Evolutionary conservation across 192 early-diverging fungal species (phyloP).

Genomic region (Allomyces macrogynus): DNA sequence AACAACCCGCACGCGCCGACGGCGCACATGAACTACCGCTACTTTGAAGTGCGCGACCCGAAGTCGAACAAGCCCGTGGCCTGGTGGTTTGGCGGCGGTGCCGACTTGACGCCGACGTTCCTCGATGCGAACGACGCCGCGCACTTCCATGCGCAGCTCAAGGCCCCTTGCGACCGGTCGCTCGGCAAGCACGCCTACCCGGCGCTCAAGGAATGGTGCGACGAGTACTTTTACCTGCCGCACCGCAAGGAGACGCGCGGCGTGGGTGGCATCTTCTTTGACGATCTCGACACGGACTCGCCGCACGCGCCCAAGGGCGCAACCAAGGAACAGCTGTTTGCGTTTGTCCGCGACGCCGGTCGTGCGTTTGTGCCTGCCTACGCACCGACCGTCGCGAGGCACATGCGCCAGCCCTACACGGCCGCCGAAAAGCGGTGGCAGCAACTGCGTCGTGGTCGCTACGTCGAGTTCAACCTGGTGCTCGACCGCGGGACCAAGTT

Average conservation of each 20-base stretch:
- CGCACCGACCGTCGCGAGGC: constrained; percentile 60
- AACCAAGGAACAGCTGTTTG: constrained; percentile 48
- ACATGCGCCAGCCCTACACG: constrained; percentile 61
- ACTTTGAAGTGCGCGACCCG: constrained; percentile 67
- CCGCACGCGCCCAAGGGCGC: constrained; percentile 12
- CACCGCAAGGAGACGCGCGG: constrained; percentile 82
- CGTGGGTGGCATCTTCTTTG: constrained; percentile 96
- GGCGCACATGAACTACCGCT: constrained; percentile 89
- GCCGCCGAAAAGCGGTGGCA: constrained; percentile 74
- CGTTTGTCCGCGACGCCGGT: constrained; percentile 67
- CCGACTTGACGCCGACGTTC: constrained; percentile 82
- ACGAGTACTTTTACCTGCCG: constrained; percentile 73
- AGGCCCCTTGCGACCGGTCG: constrained; percentile 63
- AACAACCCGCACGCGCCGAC: constrained; percentile 92
- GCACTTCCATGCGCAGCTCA: constrained; percentile 84
- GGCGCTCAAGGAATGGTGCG: constrained; percentile 90
- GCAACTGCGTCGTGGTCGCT: constrained; percentile 79
- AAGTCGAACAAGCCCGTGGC: constrained; percentile 40
- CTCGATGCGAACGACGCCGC: constrained; percentile 74
- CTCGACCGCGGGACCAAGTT: constrained; percentile 97
- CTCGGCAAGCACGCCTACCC: constrained; percentile 54
- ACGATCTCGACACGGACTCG: constrained; percentile 61
- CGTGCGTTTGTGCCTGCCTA: constrained; percentile 64
- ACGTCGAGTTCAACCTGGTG: constrained; percentile 96
- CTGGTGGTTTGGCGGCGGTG: constrained; percentile 94